Evolutionary conservation across 1,284 basidiomycete genomes (phyloP).

Genomic region (Neonothopanus nambi): DNA sequence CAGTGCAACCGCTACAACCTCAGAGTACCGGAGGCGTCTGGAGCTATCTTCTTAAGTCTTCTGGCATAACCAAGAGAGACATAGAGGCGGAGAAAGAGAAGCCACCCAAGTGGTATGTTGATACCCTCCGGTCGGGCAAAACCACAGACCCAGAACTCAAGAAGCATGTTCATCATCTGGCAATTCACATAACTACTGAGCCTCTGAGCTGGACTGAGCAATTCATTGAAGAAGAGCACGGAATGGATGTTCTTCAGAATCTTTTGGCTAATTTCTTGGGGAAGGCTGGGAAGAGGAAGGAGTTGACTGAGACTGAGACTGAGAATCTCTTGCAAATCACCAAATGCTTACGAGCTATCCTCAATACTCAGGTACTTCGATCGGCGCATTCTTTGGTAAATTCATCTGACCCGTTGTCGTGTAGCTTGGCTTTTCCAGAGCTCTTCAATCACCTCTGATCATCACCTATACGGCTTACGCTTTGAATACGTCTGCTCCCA

Average conservation of each 20-base stretch:
- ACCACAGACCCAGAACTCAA: constrained; percentile 60
- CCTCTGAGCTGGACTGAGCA: constrained; percentile 78
- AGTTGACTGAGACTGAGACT: constrained; percentile 64
- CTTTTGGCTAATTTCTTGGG: constrained; percentile 62
- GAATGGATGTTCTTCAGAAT: constrained; percentile 63
- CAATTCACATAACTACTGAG: constrained; percentile 84
- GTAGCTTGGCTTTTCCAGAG: constrained; percentile 62
- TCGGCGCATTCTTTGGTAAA: constrained; percentile 6
- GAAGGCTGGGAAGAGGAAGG: constrained; percentile 59
- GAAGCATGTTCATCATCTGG: constrained; percentile 82
- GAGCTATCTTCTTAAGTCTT: constrained; percentile 70
- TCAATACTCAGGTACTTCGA: constrained; percentile 78
- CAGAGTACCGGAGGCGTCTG: constrained; percentile 76
- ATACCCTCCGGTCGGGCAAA: constrained; percentile 53
- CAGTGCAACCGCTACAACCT: constrained; percentile 48
- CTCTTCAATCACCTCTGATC: constrained; percentile 64
- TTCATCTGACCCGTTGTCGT: constrained; percentile 40
- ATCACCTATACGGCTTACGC: constrained; percentile 77
- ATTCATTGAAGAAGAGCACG: constrained; percentile 68
- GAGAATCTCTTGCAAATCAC: constrained; percentile 71
- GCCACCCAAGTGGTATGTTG: constrained; percentile 60
- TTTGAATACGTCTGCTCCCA: constrained; percentile 66
- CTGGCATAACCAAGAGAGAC: constrained; percentile 61
- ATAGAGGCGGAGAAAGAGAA: constrained; percentile 6
- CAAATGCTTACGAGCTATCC: constrained; percentile 78